Evolutionary conservation across 2,329 filamentous ascomycete genomes (phyloP), one percentile per base, ranked within the genome.

Genomic region (Nemania sp.): DNA sequence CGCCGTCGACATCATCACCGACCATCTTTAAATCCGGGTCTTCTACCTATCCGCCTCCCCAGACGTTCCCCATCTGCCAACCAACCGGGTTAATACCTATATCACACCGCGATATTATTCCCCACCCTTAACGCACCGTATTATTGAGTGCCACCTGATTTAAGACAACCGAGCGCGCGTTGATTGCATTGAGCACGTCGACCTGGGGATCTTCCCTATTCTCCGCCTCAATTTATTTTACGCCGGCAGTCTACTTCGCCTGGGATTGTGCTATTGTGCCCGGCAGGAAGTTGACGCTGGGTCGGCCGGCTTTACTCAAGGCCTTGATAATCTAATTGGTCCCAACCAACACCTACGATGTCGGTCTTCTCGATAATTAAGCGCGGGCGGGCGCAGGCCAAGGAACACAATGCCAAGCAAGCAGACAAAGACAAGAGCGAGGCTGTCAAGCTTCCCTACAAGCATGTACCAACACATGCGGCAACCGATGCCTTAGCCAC

Each of bases 391-490:
- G 83, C 87, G 74, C 84, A 86, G 61, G 85, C 86, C 70, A 88
- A 89, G 76, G 83, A 88, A 57, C 81, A 84, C 66, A 85, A 82
- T 45, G 80, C 82, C 51, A 85, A 86, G 73, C 75, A 82, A 67
- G 82, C 79, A 49, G 83, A 85, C 71, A 82, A 85, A 72, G 78
- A 82, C 45, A 83, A 85, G 59, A 75, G 79, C 49, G 82, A 83
- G 68, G 59, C 76, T 22, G 74, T 78, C 43, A 81, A 82, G 61
- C 69, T 79, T n/a, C 82, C 85, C 13, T 90, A 90, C 77, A 85
- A 80, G 60, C 88, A 90, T 74, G 78, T 88, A 22, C 87, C 88
- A n/a, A 89, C 82, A 15, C 89, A 91, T 74, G 88, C 88, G 29
- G 87, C 86, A 53, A 76, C 82, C 13, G 88, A 90, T 77, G 87